Conservation (phyloP, 768 basidiomycete species). For the Coprinopsis cinerea region DNA sequence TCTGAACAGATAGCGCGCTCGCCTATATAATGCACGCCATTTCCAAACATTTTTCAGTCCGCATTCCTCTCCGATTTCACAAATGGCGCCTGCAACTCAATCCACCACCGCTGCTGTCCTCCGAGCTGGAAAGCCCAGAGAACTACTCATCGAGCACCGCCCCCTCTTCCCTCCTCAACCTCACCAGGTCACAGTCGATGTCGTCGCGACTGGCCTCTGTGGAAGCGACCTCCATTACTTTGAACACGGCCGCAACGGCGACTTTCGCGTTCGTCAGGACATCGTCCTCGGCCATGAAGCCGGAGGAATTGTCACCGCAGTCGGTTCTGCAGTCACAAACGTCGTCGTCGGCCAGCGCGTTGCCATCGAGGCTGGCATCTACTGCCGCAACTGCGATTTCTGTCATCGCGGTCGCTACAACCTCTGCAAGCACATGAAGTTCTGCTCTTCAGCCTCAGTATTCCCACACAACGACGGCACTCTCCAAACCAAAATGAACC, state of each 20-base stretch:
- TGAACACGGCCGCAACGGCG: conserved; percentile 83
- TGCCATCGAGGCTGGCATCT: conserved; percentile 89
- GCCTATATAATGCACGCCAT: conserved; percentile 7
- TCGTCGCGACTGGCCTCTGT: conserved; percentile 85
- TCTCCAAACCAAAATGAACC: conserved; percentile 81
- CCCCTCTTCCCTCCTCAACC: conserved; percentile 63
- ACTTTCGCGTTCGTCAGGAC: conserved; percentile 80
- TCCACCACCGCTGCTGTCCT: conserved; percentile 74
- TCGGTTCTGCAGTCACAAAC: conserved; percentile 63
- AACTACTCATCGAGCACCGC: conserved; percentile 76
- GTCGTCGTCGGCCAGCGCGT: conserved; percentile 79
- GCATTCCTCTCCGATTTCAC: conserved; percentile 28
- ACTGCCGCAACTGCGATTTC: conserved; percentile 70
- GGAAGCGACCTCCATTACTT: conserved; percentile 92
- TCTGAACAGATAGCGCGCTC: conserved; percentile 8
- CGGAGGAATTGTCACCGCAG: conserved; percentile 80
- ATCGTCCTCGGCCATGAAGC: conserved; percentile 94
- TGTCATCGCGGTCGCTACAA: conserved; percentile 83
- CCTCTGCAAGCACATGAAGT: conserved; percentile 85
- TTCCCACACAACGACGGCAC: conserved; percentile 94
- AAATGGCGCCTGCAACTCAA: conserved; percentile 34
- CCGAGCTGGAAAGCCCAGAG: conserved; percentile 57
- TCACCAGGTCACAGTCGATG: conserved; percentile 73
- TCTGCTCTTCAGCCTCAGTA: conserved; percentile 84
- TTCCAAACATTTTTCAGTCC: conserved; percentile 11